Evolutionary conservation across 108 stramenopile genomes (phyloP).

Genomic region (Thalassiosira profunda): DNA sequence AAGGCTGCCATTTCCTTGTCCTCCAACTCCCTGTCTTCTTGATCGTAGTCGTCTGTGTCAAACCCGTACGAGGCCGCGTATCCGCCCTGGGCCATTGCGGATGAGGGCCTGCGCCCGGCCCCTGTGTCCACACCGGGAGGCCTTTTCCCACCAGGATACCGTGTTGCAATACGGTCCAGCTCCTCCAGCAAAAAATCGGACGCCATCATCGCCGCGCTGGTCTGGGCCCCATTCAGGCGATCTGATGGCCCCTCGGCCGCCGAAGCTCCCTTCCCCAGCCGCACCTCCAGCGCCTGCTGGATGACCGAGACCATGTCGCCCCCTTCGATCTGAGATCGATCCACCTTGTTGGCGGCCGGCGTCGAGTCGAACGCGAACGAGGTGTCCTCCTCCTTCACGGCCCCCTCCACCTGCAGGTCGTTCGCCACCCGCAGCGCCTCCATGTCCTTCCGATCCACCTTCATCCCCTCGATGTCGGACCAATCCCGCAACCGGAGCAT

Average conservation of each 20-base stretch:
- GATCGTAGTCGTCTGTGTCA: conserved; percentile 27
- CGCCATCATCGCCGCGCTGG: conserved; percentile 87
- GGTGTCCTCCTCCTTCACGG: conserved; percentile 64
- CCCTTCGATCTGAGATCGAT: conserved; percentile 75
- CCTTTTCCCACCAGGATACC: conserved; percentile 15
- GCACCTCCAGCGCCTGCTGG: conserved; percentile 73
- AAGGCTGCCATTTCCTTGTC: conserved; percentile 53
- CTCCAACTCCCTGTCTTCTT: conserved; percentile 37
- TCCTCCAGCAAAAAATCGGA: conserved; percentile 80
- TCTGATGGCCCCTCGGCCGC: conserved; percentile 15
- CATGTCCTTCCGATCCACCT: conserved; percentile 86
- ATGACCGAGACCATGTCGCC: conserved; percentile 85
- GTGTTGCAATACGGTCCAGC: conserved; percentile 51
- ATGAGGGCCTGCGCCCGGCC: no score
- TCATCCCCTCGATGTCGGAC: conserved; percentile 74
- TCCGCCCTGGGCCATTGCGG: conserved; percentile 30
- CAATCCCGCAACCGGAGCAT: conserved; percentile 94
- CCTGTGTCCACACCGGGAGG: no score
- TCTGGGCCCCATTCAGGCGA: conserved; percentile 70
- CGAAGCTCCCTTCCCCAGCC: conserved; percentile 63
- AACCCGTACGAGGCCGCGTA: conserved; percentile 62
- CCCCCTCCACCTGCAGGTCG: conserved; percentile 77
- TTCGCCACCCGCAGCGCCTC: conserved; percentile 86
- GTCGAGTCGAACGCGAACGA: conserved; percentile 65
- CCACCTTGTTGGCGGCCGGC: conserved; percentile 84